Conservation (phyloP, 78 protist genomes). For the Paratrimastix pyriformis region DNA sequence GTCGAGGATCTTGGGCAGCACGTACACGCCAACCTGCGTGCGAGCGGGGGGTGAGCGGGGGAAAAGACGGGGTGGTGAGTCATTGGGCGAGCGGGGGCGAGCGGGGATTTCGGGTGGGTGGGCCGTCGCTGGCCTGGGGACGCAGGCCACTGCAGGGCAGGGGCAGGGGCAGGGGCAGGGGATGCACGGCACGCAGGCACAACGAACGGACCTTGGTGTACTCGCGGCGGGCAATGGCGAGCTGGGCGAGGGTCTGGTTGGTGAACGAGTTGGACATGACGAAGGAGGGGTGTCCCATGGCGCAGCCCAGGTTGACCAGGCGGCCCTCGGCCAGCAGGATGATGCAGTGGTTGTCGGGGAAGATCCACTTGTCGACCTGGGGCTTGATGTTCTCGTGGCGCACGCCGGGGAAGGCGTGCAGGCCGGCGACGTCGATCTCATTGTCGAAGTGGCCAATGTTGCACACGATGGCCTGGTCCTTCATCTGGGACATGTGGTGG, state of each 20-base stretch:
- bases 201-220: no score
- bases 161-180: no score
- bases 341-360: conserved; percentile 11
- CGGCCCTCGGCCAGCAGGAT: conserved; percentile 22
- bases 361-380: conserved; percentile 16
- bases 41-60: no score
- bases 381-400: conserved; percentile 25
- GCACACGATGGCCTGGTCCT: conserved; percentile 13
- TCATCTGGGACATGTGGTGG: conserved; percentile 8
- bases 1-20: conserved; percentile 92
- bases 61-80: no score
- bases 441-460: conserved; percentile 34
- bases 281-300: conserved; percentile 25
- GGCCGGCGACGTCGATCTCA: conserved; percentile 22
- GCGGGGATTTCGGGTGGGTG: no score
- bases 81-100: no score
- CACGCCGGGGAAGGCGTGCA: neutral
- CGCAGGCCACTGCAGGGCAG: no score
- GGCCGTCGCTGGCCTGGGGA: no score
- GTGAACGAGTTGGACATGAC: conserved; percentile 26
- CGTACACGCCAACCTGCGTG: conserved; percentile 59
- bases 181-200: no score
- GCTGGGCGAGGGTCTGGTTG: conserved; percentile 86
- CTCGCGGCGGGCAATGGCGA: conserved; percentile 35
- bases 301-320: conserved; percentile 25